phyloP scores from a whole-genome alignment of 192 early-diverging fungal species.

The Spizellomyces sp. region DNA sequence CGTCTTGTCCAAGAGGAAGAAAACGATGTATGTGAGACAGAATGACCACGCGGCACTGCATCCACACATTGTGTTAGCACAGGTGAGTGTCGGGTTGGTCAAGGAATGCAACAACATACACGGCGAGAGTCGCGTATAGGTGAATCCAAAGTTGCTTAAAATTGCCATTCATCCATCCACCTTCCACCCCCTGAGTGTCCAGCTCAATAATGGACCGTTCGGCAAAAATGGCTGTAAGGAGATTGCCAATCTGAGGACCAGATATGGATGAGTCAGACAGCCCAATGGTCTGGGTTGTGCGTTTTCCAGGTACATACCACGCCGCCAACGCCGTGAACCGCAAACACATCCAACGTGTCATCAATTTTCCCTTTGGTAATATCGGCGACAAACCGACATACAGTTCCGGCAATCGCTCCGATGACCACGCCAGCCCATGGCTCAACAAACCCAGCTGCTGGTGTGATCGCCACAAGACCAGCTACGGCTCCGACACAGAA shows the following conservation, averaged over 20 bases:
- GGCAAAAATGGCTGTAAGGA: constrained; percentile 89
- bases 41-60: constrained; percentile 74
- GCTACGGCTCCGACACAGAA: constrained; percentile 90
- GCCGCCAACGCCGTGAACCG: constrained; percentile 66
- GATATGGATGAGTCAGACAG: no score
- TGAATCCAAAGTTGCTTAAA: constrained; percentile 81
- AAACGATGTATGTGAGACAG: constrained; percentile 71
- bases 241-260: constrained; percentile 57
- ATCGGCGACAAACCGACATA: constrained; percentile 65
- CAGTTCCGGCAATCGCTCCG: constrained; percentile 66
- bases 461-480: constrained; percentile 87
- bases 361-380: constrained; percentile 30
- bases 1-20: constrained; percentile 70
- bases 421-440: constrained; percentile 75
- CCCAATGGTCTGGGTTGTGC: no score
- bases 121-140: constrained; percentile 66
- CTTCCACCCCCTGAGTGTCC: constrained; percentile 56
- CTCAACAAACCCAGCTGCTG: constrained; percentile 76
- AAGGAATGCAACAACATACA: no score
- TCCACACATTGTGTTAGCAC: no score
- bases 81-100: no score
- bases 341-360: constrained; percentile 78
- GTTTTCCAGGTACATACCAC: no score
- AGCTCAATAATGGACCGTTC: constrained; percentile 69
- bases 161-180: constrained; percentile 82